Evolutionary conservation across 1,284 basidiomycete species (phyloP).

Genomic region (Kwoniella shivajii): DNA sequence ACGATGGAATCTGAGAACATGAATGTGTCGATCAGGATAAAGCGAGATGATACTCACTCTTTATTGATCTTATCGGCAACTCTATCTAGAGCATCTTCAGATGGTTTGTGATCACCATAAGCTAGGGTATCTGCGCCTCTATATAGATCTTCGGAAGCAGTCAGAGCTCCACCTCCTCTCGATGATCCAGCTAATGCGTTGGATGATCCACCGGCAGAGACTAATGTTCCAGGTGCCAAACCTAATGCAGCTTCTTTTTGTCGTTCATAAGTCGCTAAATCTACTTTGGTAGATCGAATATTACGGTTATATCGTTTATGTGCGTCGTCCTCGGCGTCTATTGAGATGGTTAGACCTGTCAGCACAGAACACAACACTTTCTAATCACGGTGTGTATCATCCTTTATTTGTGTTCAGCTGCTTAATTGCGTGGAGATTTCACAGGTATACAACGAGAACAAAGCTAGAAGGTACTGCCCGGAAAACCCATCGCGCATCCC

Average conservation of each 20-base stretch:
- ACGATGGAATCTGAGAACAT: too few relatives aligned
- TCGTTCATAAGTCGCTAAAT: conserved; percentile 77
- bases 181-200: conserved; percentile 37
- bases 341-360: background rate
- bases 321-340: conserved; percentile 88
- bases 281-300: conserved; percentile 80
- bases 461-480: too few relatives aligned
- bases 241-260: conserved; percentile 84
- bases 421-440: too few relatives aligned
- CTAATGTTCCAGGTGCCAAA: conserved; percentile 65
- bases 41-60: conserved; percentile 67
- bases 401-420: too few relatives aligned
- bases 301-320: conserved; percentile 89
- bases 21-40: too few relatives aligned
- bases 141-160: conserved; percentile 74
- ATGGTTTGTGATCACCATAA: conserved; percentile 92
- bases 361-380: background rate
- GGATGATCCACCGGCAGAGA: conserved; percentile 50
- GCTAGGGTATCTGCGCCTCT: conserved; percentile 85
- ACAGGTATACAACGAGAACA: too few relatives aligned
- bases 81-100: conserved; percentile 90
- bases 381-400: too few relatives aligned
- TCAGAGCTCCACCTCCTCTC: conserved; percentile 53
- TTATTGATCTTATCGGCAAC: conserved; percentile 89
- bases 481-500: too few relatives aligned